Base-by-base conservation (phyloP, 2,329 filamentous ascomycete genomes). In the Arthrobotrys pseudoclavata region DNA sequence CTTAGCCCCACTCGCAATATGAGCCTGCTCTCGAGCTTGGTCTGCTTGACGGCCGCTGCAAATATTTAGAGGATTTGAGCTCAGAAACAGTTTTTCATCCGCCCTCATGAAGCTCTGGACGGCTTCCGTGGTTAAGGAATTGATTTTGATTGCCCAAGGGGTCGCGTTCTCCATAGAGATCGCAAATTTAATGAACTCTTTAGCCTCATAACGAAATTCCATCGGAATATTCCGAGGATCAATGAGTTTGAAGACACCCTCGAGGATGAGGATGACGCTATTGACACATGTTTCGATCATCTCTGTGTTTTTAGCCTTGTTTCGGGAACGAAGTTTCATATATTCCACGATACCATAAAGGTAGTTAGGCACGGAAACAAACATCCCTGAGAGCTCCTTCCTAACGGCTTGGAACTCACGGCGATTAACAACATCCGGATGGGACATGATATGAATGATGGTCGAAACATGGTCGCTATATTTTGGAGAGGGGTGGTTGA, bases 301-400 rank as follows among this genome's bases (percentile, higher is more conserved):
- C 15, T 66, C 66, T 0, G 13, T 9, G 9, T 50, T 52, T 24
- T 20, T 50, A 1, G 66, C 20, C 34, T 61, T 69, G 48, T 29
- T 60, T 6, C 29, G 12, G 4, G 63, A 24, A 1, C 42, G 48
- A 20, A 64, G 22, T 5, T 53, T 37, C 22, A 76, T 42, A 26
- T 76, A 50, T 50, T 22, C 60, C 12, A 52, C 3, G n/a, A 76
- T 66, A 12, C 72, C 66, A 20, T 76, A 76, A 7, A 76, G 42
- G 20, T 66, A 76, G 22, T 76, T 55, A 2, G 72, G 72, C 15
- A 31, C 13, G 5, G 40, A 22, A 13, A 31, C 66, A 18, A 76
- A 60, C 57, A 50, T 69, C 37, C 20, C 22, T 3, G 66, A 70
- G 15, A 76, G 57, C 31, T 69, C 48, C n/a, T 37, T 48, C 15